A percentile compares a stretch with the other conserved stretches of the same genome.
phyloP scores from a whole-genome alignment of 1,284 basidiomycete species.

The Mycosarcoma mackinlayi region DNA sequence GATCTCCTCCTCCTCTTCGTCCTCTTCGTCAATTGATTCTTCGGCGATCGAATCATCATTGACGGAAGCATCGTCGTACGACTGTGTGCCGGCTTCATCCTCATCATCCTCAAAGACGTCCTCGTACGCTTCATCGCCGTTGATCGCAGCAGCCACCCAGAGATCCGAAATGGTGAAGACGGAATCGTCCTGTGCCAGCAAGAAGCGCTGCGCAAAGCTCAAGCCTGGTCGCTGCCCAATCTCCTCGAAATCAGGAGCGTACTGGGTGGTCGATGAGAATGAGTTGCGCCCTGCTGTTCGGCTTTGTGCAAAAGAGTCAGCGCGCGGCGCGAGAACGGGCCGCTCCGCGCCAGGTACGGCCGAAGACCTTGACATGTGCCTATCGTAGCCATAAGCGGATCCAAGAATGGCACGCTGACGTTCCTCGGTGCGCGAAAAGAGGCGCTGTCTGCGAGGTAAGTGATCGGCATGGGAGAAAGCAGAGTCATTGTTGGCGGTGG shows the following conservation, averaged over 20 bases:
- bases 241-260: conserved; percentile 64
- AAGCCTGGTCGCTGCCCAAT: conserved; percentile 43
- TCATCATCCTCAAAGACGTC: conserved; percentile 73
- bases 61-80: conserved; percentile 25
- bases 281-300: conserved; percentile 29
- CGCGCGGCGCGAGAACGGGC: neutral
- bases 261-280: conserved; percentile 43
- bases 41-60: conserved; percentile 63
- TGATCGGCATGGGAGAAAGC: conserved; percentile 44
- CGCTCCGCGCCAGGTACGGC: conserved; percentile 15
- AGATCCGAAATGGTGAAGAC: conserved; percentile 88
- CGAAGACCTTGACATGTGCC: conserved; percentile 27
- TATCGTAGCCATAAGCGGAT: conserved; percentile 57
- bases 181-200: conserved; percentile 82
- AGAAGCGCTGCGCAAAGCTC: conserved; percentile 77
- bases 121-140: conserved; percentile 76
- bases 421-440: conserved; percentile 55
- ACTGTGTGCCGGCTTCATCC: conserved; percentile 68
- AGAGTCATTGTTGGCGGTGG: conserved; percentile 38
- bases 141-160: conserved; percentile 92
- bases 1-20: conserved; percentile 31
- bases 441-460: conserved; percentile 17
- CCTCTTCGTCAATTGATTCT: conserved; percentile 41
- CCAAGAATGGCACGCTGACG: conserved; percentile 53
- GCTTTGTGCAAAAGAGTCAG: conserved; percentile 30